Conservation (phyloP, 2,329 filamentous ascomycete genomes). For the Coniochaeta hoffmannii region DNA sequence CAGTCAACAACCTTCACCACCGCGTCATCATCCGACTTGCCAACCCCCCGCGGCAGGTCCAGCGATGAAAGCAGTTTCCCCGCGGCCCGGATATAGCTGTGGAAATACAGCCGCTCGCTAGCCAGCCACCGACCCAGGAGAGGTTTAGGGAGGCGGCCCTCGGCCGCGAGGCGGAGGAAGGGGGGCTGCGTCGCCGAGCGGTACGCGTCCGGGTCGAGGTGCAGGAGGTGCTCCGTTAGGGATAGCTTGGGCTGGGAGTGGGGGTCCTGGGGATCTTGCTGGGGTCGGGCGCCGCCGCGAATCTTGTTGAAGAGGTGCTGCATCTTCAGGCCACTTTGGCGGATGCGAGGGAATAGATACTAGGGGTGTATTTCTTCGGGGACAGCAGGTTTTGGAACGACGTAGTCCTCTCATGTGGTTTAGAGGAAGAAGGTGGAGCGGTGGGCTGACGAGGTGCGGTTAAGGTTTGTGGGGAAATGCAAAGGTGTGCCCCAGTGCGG, state of each 20-base stretch:
- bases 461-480: neutral
- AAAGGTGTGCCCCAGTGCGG: neutral
- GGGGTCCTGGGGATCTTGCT: neutral
- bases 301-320: neutral
- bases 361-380: too few species aligned
- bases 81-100: conserved; percentile 61
- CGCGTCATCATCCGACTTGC: conserved; percentile 15
- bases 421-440: neutral
- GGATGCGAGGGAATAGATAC: too few species aligned
- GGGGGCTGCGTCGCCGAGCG: conserved; percentile 54
- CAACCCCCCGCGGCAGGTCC: conserved; percentile 28
- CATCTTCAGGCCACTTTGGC: too few species aligned
- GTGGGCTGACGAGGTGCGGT: neutral
- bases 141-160: conserved; percentile 49
- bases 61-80: conserved; percentile 58
- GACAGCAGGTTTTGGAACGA: too few species aligned
- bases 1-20: conserved; percentile 54
- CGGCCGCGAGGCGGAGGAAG: conserved; percentile 59
- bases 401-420: too few species aligned
- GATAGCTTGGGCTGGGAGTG: conserved; percentile 12
- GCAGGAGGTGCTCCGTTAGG: conserved; percentile 51
- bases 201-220: conserved; percentile 37
- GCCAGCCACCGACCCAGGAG: conserved; percentile 60
- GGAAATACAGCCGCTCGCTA: conserved; percentile 65
- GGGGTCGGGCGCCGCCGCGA: neutral